Evolutionary conservation across 805 yeast genomes (phyloP), one percentile per base, ranked within the genome.

Genomic region (Diddensiella transvaalensis): DNA sequence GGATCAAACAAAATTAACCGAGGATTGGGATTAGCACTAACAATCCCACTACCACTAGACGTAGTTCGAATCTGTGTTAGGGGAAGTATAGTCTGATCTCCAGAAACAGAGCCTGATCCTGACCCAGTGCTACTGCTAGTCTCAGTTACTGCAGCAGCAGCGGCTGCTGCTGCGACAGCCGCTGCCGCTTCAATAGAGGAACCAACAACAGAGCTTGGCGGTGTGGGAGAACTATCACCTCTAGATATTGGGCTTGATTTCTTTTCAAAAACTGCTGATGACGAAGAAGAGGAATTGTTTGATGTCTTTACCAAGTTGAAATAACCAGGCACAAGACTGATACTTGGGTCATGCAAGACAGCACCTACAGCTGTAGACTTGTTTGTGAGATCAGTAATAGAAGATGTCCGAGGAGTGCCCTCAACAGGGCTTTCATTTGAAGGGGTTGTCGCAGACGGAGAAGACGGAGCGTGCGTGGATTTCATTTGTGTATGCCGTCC

Each of bases 1-100:
- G 96, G 95, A 63, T 89, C 89, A 62, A 82, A 87, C 38, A 90
- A 72, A 4, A 55, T 56, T 32, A 49, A 35, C 15, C 46, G 41
- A 13, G 42, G 33, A 33, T 37, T 44, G 17, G 43, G 37, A 23
- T 18, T 17, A n/a, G 43, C 5, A 11, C 19, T 15, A 6, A 15
- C 37, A 10, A 22, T n/a, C 42, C 33, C 26, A 36, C 47, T 19
- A 2, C 44, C 23, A 17, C 37, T 38, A 23, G 48, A 32, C 23
- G 22, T 38, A n/a, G 22, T 22, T 10, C 15, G 45, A 44, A 36
- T 22, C 8, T 8, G 32, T 8, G 32, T 13, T 13, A 26, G 13
- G 11, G 32, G 29, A 3, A 38, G 44, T n/a, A 29, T 8, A 5
- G 26, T 23, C 11, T 77, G 47, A 15, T 47, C 54, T 15, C 50